Conservation (phyloP, 495 filamentous ascomycete species). For the Penicillium verhagenii region DNA sequence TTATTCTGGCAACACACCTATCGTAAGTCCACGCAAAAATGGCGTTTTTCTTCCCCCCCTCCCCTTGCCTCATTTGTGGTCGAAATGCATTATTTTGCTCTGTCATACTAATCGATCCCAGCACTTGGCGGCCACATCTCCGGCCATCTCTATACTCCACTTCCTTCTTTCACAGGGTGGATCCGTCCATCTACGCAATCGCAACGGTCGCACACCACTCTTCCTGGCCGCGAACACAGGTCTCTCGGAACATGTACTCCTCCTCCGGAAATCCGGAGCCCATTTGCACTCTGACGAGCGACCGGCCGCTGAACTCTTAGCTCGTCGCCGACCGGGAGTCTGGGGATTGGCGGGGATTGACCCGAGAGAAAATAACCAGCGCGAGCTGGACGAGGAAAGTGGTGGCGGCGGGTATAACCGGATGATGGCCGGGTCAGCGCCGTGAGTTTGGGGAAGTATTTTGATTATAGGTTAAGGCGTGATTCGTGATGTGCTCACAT, state of each 20-base stretch:
- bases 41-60: neutral
- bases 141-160: constrained; percentile 60
- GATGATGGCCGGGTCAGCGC: constrained; percentile 38
- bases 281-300: constrained; percentile 66
- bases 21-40: constrained; percentile 47
- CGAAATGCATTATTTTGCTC: neutral
- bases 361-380: constrained; percentile 35
- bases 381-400: constrained; percentile 31
- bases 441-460: constrained; percentile 19
- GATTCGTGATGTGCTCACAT: constrained; percentile 3
- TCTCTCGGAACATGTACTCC: constrained; percentile 56
- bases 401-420: constrained; percentile 13
- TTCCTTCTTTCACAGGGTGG: constrained; percentile 75
- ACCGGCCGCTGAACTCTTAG: constrained; percentile 46
- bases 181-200: constrained; percentile 83
- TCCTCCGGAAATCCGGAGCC: constrained; percentile 70
- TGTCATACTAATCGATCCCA: constrained; percentile 19
- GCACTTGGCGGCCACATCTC: constrained; percentile 65
- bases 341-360: constrained; percentile 50
- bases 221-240: constrained; percentile 70
- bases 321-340: constrained; percentile 41
- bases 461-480: neutral
- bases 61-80: neutral
- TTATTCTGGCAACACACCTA: constrained; percentile 87
- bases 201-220: constrained; percentile 75